Base-by-base conservation (phyloP, 768 basidiomycete species). In the Lactarius hatsudake region DNA sequence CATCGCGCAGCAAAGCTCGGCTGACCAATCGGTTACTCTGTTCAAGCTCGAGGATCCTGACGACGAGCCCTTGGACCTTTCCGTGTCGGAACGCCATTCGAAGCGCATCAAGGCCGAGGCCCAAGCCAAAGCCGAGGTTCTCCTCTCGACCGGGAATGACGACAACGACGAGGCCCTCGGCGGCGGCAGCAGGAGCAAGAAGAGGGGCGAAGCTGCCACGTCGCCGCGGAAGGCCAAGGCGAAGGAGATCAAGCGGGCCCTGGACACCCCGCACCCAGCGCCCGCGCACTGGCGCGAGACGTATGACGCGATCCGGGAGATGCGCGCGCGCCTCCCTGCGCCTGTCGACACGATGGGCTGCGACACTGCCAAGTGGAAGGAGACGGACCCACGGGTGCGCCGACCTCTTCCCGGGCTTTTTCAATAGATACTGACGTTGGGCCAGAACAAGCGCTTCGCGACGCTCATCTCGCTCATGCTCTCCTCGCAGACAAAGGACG, bases 311-410 rank as follows among this genome's bases (percentile, higher is more conserved):
- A 94, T 95, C 56, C 87, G 87, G 72, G 81, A 81, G 60, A 95
- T 95, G 93, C 83, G 93, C 23, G 78, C 86, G 23, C 79, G 79
- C 13, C 83, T 88, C 28, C 78, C 84, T 0, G 95, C 96, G 0
- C 94, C 96, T 0, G 96, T 97, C 1, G 96, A 98, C 73, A 91
- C 89, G 0, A 93, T 95, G 92, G 93, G 94, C 1, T 93, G 93
- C 71, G 86, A 91, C 59, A 83, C 82, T 64, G 89, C 89, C 0
- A 87, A 91, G 66, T 72, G 73, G 59, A 81, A 83, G 53, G 90
- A 91, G 72, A 76, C 72, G 9, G 86, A 90, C 59, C 88, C 89
- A 10, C 87, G 85, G 81, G 92, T 90, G 59, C 32, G 75, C 23
- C 36, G 1, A 1, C 56, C 26, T 65, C 17, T 62, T 45, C 43